These are phyloP conservation scores for Arabidopsis hybrid DNA, from an alignment of 441 rosid genomes.

Conservation along the genomic window DNA sequence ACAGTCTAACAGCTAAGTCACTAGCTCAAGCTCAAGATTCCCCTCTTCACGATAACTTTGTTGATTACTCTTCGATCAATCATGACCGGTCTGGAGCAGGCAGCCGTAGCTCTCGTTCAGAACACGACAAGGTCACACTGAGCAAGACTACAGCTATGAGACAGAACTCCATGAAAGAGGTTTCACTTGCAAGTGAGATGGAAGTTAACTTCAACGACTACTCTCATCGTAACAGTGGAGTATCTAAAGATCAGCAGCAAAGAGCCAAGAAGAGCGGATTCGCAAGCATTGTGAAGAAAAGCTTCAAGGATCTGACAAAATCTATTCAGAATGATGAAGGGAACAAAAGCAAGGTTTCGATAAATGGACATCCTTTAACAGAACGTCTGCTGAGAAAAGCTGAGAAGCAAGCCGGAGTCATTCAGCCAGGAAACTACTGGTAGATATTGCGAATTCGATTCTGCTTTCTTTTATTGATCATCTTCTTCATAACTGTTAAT, in stretches of 20 bases:
- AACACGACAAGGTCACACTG: slow-evolving; percentile 65
- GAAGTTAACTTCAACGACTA: slow-evolving; percentile 74
- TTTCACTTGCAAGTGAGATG: slow-evolving; percentile 70
- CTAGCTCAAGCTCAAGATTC: slow-evolving; percentile 51
- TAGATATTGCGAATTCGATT: slow-evolving; percentile 38
- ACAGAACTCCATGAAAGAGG: slow-evolving; percentile 83
- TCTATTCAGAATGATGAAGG: slow-evolving; percentile 66
- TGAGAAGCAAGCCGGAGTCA: slow-evolving; percentile 84
- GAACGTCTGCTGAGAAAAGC: slow-evolving; percentile 77
- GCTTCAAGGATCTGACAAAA: slow-evolving; percentile 81
- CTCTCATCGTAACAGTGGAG: slow-evolving; percentile 53
- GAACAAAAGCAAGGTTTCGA: slow-evolving; percentile 59
- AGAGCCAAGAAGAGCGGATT: slow-evolving; percentile 64
- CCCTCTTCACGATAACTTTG: slow-evolving; percentile 72
- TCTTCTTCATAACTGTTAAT: slow-evolving; percentile 6
- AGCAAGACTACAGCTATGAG: slow-evolving; percentile 56
- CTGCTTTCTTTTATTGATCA: neutral
- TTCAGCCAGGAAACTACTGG: slow-evolving; percentile 93
- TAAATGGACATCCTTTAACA: slow-evolving; percentile 73
- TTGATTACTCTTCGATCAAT: slow-evolving; percentile 64
- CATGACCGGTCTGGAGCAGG: slow-evolving; percentile 73
- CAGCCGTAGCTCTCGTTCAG: slow-evolving; percentile 79
- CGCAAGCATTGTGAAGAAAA: slow-evolving; percentile 81
- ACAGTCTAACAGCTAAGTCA: slow-evolving; percentile 51
- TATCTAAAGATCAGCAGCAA: slow-evolving; percentile 65